Percentiles rank a stretch among this genome's conserved stretches.
Evolutionary conservation across 345 rosid species (phyloP).

Genomic region (Eutrema yunnanense): DNA sequence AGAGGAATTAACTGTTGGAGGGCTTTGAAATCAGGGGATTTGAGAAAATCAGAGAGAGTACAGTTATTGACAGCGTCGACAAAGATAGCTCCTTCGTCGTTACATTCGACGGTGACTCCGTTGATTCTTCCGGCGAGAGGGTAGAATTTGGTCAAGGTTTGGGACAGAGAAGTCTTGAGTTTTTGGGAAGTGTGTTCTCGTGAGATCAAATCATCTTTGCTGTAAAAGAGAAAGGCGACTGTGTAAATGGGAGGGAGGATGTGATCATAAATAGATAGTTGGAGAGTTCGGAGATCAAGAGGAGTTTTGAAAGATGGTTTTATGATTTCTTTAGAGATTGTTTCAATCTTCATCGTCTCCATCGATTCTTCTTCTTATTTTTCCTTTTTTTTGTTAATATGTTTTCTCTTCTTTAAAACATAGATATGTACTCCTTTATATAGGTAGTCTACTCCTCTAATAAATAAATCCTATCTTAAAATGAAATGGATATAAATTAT

Average conservation of each 20-base stretch:
- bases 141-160: constrained; percentile 39
- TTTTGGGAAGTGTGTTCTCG: neutral
- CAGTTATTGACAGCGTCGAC: constrained; percentile 30
- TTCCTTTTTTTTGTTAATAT: neutral
- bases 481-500: too few species aligned
- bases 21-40: constrained; percentile 11
- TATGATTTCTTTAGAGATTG: constrained; percentile 2
- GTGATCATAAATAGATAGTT: constrained; percentile 6
- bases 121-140: constrained; percentile 48
- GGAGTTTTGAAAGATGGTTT: constrained; percentile 17
- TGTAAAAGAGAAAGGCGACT: constrained; percentile 6
- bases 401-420: too few species aligned
- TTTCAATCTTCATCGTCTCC: constrained; percentile 6
- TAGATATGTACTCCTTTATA: too few species aligned
- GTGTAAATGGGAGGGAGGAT: neutral
- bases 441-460: too few species aligned
- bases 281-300: constrained; percentile 1
- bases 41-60: constrained; percentile 23
- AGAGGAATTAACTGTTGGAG: constrained; percentile 25
- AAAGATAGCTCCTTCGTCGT: constrained; percentile 39
- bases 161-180: constrained; percentile 39
- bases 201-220: neutral
- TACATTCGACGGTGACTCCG: constrained; percentile 31
- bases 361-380: neutral
- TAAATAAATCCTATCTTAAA: too few species aligned